Percentiles rank a stretch among this genome's conserved stretches.
Evolutionary conservation across 1,284 basidiomycete genomes (phyloP).

Genomic region (Crepidotus sp.): DNA sequence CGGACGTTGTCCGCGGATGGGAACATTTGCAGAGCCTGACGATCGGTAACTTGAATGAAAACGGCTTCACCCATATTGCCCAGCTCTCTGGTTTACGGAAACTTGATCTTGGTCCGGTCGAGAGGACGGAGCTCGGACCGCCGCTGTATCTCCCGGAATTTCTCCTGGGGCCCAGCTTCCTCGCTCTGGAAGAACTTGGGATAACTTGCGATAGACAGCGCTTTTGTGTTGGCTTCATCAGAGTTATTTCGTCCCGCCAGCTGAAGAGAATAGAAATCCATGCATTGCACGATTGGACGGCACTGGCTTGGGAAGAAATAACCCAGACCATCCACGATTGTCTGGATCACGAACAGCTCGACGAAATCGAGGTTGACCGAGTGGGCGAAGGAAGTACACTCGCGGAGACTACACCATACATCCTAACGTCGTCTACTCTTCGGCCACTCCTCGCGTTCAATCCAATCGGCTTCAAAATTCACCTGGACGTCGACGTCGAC

Average conservation of each 20-base stretch:
- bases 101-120: neutral
- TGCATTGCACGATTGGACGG: too few relatives aligned
- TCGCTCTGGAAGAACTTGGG: neutral
- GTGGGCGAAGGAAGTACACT: neutral
- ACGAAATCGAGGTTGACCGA: neutral
- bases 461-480: neutral
- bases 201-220: slow-evolving; percentile 1
- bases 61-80: slow-evolving; percentile 5
- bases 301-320: too few relatives aligned
- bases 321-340: slow-evolving; percentile 5
- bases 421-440: slow-evolving; percentile 1
- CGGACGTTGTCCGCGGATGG: slow-evolving; percentile 10
- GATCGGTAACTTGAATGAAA: slow-evolving; percentile 1
- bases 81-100: neutral
- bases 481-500: neutral
- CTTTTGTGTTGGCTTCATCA: slow-evolving; percentile 5
- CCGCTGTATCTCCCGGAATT: slow-evolving; percentile 5
- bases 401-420: neutral
- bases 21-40: slow-evolving; percentile 2
- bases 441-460: slow-evolving; percentile 8
- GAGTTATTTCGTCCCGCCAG: too few relatives aligned
- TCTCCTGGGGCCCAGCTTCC: slow-evolving; percentile 2
- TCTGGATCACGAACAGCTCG: neutral
- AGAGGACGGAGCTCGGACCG: neutral
- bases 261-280: too few relatives aligned